Conservation (phyloP, 148 eudicot genomes). For the Rhododendron vialii region DNA sequence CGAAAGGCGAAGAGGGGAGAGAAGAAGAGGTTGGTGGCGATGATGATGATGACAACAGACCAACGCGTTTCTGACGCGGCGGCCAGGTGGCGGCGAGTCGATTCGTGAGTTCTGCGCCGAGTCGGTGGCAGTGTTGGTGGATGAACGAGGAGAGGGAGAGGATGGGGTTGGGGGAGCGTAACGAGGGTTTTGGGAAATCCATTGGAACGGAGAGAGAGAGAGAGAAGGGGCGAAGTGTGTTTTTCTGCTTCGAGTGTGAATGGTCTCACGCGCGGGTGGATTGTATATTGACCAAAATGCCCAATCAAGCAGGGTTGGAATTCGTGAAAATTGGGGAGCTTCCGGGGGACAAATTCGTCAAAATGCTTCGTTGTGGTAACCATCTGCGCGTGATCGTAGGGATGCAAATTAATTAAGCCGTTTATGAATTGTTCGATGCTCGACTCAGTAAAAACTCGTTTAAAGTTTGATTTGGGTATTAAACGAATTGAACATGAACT, state of each 20-base stretch:
- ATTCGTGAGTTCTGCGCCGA: constrained; percentile 39
- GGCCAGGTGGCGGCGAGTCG: constrained; percentile 42
- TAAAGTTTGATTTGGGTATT: too few species aligned
- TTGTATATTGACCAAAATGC: too few species aligned
- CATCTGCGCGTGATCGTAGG: too few species aligned
- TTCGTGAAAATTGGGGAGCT: too few species aligned
- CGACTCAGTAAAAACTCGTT: too few species aligned
- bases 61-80: constrained; percentile 15
- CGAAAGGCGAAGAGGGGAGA: constrained; percentile 39
- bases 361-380: too few species aligned
- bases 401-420: fast-evolving
- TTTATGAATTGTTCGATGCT: fast-evolving
- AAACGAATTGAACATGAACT: too few species aligned
- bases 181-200: constrained; percentile 34
- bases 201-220: constrained; percentile 10
- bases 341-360: too few species aligned
- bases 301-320: too few species aligned
- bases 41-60: background rate
- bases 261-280: background rate
- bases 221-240: background rate
- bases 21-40: background rate
- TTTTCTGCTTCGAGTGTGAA: background rate
- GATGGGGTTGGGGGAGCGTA: constrained; percentile 37
- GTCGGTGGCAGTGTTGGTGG: constrained; percentile 43
- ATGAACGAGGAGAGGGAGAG: constrained; percentile 43